phyloP scores from a whole-genome alignment of 139 green algal species.

The Micromonas pusilla region DNA sequence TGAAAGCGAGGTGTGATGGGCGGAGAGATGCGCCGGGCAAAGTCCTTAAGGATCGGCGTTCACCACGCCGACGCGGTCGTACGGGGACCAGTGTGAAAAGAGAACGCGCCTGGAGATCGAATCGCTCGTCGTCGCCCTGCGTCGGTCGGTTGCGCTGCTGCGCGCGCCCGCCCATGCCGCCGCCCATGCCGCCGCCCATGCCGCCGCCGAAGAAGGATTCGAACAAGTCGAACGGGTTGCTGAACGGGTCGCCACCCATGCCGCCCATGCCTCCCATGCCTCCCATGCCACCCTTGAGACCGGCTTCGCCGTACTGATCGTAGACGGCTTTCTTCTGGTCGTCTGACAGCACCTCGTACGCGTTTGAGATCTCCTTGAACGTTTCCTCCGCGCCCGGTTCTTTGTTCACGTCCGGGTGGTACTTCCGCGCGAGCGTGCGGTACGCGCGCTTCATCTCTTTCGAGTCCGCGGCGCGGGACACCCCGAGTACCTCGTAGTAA shows the following conservation, averaged over 20 bases:
- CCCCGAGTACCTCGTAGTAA: constrained; percentile 70
- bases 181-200: constrained; percentile 45
- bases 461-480: constrained; percentile 72
- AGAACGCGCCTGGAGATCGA: no score
- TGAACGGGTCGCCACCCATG: constrained; percentile 52
- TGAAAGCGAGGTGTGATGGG: no score
- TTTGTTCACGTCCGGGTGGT: constrained; percentile 96
- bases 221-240: constrained; percentile 97
- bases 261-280: constrained; percentile 35
- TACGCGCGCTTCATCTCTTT: constrained; percentile 96
- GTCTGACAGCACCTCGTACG: constrained; percentile 84
- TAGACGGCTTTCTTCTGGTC: constrained; percentile 94
- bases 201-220: constrained; percentile 90
- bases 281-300: constrained; percentile 72
- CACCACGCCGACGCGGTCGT: no score
- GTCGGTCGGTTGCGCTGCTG: constrained; percentile 18
- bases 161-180: constrained; percentile 38
- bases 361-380: constrained; percentile 92
- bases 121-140: constrained; percentile 39
- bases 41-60: no score
- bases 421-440: constrained; percentile 88
- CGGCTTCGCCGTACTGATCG: constrained; percentile 91
- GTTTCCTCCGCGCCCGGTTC: constrained; percentile 85
- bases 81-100: no score
- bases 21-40: no score